phyloP scores from a whole-genome alignment of 495 filamentous ascomycete genomes.

The Podospora didyma region DNA sequence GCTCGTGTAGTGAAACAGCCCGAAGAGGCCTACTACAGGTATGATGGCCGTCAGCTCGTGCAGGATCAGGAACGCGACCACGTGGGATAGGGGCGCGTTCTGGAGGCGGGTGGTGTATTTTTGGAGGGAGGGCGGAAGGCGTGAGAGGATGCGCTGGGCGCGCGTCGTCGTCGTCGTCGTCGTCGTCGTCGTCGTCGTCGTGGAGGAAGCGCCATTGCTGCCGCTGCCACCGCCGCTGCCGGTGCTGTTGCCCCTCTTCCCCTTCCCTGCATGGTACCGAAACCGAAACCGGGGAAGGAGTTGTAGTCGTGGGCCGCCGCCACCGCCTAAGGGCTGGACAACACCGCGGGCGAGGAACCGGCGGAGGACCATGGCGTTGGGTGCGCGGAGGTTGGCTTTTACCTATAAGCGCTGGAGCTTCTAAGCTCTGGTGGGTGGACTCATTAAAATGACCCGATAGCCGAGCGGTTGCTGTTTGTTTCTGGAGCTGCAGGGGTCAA shows the following conservation, averaged over 20 bases:
- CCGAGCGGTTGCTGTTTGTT: too few species aligned
- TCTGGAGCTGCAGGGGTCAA: too few species aligned
- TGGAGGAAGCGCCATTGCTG: not conserved
- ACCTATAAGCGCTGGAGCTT: too few species aligned
- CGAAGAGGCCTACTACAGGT: conserved; percentile 71
- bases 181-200: conserved; percentile 7
- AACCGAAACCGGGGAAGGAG: too few species aligned
- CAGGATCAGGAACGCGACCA: conserved; percentile 81
- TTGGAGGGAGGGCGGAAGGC: conserved; percentile 54
- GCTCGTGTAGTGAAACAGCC: conserved; percentile 68
- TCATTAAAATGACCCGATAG: too few species aligned
- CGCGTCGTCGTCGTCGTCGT: conserved; percentile 13
- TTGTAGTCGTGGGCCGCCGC: too few species aligned
- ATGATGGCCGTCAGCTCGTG: conserved; percentile 88
- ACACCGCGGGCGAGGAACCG: too few species aligned
- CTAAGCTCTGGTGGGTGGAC: too few species aligned
- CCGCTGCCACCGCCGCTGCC: not conserved
- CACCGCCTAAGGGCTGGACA: too few species aligned
- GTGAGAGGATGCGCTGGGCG: conserved; percentile 56
- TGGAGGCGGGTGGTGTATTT: conserved; percentile 64
- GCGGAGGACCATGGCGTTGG: too few species aligned
- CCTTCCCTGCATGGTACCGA: too few species aligned
- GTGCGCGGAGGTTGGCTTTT: too few species aligned
- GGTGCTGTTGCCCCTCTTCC: not conserved
- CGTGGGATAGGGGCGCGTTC: conserved; percentile 73